phyloP scores from a whole-genome alignment of 1,139 yeast species.

The Pichia sp. region DNA sequence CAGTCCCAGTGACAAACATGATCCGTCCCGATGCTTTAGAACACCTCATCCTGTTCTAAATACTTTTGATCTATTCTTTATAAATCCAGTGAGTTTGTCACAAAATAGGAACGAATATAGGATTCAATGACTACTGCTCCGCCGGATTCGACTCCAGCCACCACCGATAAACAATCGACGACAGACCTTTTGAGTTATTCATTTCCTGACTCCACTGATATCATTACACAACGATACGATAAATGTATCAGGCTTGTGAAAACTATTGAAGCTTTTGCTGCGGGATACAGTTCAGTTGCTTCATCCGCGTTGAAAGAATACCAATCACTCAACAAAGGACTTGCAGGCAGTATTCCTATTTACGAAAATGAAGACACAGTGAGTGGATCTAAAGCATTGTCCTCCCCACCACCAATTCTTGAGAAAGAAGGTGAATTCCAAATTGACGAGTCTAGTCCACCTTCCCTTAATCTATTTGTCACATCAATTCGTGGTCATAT shows the following conservation, averaged over 20 bases:
- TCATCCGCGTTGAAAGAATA: conserved; percentile 18
- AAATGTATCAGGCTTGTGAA: conserved; percentile 27
- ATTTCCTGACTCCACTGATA: conserved; percentile 23
- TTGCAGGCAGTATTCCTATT: conserved; percentile 21
- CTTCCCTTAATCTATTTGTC: conserved; percentile 20
- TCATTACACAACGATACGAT: conserved; percentile 25
- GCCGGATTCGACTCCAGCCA: not conserved
- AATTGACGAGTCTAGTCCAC: not conserved
- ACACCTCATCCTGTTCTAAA: no score
- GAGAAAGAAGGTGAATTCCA: conserved; percentile 5
- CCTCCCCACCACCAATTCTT: conserved; percentile 10
- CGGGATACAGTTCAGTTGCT: conserved; percentile 21
- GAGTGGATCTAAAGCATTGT: conserved; percentile 20
- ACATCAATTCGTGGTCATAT: conserved; percentile 20
- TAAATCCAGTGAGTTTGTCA: no score
- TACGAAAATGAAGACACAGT: conserved; percentile 24
- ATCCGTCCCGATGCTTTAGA: no score
- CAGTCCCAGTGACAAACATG: no score
- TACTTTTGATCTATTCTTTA: no score
- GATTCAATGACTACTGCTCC: not conserved
- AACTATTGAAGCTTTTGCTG: conserved; percentile 20
- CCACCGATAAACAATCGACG: not conserved
- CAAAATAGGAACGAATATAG: no score
- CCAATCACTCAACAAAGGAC: conserved; percentile 21
- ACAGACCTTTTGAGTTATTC: conserved; percentile 13